Evolutionary conservation across 2,329 filamentous ascomycete genomes (phyloP), one percentile per base, ranked within the genome.

Genomic region (Polychaeton citri): DNA sequence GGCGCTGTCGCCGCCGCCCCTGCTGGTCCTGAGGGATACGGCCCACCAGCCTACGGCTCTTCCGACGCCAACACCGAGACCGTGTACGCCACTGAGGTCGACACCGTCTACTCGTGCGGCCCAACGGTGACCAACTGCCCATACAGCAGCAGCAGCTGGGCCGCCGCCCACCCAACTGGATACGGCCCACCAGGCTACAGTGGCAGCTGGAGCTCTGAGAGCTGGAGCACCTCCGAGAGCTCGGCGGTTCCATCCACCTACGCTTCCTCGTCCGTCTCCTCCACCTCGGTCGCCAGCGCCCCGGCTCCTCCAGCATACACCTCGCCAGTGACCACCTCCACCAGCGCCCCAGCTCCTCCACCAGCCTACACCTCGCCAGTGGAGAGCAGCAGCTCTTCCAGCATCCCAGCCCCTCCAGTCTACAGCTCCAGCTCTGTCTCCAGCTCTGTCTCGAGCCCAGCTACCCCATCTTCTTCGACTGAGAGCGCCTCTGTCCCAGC

Each of bases 41-140:
- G 8, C 13, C 21, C 21, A 8, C 21, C 21, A 13, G 21, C 21
- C 13, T 26, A 26, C 21, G 21, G 13, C 8, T 13, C 8, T 8
- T 8, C 21, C 8, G 8, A 26, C 8, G 8, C 21, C 21, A 26
- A 26, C 21, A 32, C 30, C 30, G 30, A 32, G 30, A 32, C 30
- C 30, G 18, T 17, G 12, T 32, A 5, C 30, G 30, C 13, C 13
- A 32, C 30, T 17, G 30, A 16, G 13, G 18, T 32, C 30, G 13
- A 32, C 30, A 32, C 30, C 30, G 18, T 32, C 30, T 17, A 16
- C 30, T 32, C 30, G 12, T 32, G 30, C 30, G 30, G 24, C 24
- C 24, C 24, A 28, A 28, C 24, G 5, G 24, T 28, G 12, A 28
- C 24, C 24, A 28, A 28, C 24, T 28, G 24, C 24, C 24, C 24